Conservation (phyloP, 2,329 filamentous ascomycete species). For the Alternaria rosae region DNA sequence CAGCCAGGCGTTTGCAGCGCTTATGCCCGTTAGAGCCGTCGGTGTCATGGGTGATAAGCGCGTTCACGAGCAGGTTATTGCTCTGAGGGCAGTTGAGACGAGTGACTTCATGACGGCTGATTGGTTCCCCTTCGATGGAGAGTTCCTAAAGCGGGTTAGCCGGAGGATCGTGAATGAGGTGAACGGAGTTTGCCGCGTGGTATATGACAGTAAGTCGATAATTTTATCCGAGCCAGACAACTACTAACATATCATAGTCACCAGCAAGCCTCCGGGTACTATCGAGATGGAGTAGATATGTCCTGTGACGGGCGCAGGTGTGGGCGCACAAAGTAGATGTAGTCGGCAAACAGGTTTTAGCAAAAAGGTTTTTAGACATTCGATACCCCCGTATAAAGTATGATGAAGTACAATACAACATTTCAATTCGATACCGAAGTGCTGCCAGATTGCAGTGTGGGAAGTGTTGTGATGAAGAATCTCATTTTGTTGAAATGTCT, state of each 20-base stretch:
- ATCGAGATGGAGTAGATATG: slow-evolving; percentile 75
- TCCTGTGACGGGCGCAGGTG: not conserved
- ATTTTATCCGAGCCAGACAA: not conserved
- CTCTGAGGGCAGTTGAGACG: slow-evolving; percentile 68
- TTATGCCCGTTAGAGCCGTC: slow-evolving; percentile 70
- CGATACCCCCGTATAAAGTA: slow-evolving; percentile 35
- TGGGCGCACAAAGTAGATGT: not conserved
- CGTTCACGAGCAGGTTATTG: slow-evolving; percentile 69
- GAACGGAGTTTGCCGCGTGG: slow-evolving; percentile 73
- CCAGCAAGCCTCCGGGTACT: slow-evolving; percentile 73
- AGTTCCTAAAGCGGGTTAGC: slow-evolving; percentile 70
- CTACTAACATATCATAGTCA: slow-evolving; percentile 52
- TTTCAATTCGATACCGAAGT: slow-evolving; percentile 25
- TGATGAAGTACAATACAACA: slow-evolving; percentile 16
- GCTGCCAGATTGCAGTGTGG: slow-evolving; percentile 22
- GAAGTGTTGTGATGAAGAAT: not conserved
- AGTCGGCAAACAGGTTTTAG: not conserved
- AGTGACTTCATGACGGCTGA: slow-evolving; percentile 79
- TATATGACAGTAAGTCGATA: slow-evolving; percentile 68
- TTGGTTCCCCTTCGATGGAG: slow-evolving; percentile 69
- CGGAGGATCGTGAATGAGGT: slow-evolving; percentile 79
- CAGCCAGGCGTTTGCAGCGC: slow-evolving; percentile 73
- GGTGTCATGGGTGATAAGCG: slow-evolving; percentile 75
- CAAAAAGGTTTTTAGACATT: not conserved
- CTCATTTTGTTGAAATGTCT: not conserved